phyloP scores from a whole-genome alignment of 2,329 filamentous ascomycete genomes.

The Talaromyces sp. region DNA sequence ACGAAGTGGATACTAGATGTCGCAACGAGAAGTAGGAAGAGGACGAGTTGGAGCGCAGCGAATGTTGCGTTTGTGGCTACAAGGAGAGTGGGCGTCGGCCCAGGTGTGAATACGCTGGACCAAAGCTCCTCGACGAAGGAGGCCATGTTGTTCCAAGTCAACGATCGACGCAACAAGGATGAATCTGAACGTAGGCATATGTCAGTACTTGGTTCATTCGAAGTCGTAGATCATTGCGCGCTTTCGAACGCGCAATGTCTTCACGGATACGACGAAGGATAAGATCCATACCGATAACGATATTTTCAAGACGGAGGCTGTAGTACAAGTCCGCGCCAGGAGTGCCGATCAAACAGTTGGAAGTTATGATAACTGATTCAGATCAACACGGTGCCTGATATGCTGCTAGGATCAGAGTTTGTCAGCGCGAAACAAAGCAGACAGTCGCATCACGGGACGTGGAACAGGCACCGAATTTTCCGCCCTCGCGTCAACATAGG shows the following conservation, averaged over 20 bases:
- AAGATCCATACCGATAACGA: background rate
- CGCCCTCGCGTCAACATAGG: background rate
- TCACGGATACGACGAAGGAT: background rate
- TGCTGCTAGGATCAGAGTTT: background rate
- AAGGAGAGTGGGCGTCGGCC: constrained; percentile 81
- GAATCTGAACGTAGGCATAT: background rate
- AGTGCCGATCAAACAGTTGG: background rate
- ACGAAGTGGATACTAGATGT: constrained; percentile 89
- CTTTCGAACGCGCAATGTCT: background rate
- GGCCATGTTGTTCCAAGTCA: constrained; percentile 17
- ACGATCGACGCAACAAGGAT: background rate
- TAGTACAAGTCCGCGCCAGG: background rate
- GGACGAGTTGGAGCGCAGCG: constrained; percentile 74
- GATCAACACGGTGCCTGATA: background rate
- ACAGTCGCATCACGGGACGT: background rate
- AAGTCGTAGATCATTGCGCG: background rate
- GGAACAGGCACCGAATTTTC: constrained; percentile 20
- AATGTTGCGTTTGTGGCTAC: constrained; percentile 89
- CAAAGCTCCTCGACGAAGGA: constrained; percentile 72
- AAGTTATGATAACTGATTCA: background rate
- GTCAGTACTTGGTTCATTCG: background rate
- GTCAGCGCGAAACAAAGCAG: constrained; percentile 1
- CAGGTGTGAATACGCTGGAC: constrained; percentile 90
- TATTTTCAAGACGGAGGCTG: background rate
- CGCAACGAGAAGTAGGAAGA: constrained; percentile 70